phyloP scores from a whole-genome alignment of 441 rosid species.

The Eugenia klotzschiana region DNA sequence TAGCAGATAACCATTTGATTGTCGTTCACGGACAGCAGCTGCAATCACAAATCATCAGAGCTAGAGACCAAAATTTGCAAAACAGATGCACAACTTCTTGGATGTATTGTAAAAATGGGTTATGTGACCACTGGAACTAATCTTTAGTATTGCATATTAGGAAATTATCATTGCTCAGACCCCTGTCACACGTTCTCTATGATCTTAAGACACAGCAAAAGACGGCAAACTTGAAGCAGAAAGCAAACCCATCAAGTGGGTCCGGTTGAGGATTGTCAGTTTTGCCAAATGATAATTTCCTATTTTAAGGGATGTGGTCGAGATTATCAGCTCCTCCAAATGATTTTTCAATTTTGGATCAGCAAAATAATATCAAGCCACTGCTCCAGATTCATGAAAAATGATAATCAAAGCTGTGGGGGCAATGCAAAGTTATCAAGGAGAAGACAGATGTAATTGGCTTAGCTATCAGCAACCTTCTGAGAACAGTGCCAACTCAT shows the following conservation, averaged over 20 bases:
- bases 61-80: neutral
- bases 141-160: neutral
- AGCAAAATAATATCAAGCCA: neutral
- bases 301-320: neutral
- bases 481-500: neutral
- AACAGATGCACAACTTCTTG: neutral
- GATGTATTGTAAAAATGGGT: neutral
- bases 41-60: neutral
- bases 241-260: neutral
- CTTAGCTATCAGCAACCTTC: neutral
- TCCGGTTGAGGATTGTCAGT: neutral
- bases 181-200: neutral
- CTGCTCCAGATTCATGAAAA: neutral
- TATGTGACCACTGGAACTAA: neutral
- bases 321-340: neutral
- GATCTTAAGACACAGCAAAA: neutral
- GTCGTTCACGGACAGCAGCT: slow-evolving; percentile 51
- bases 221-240: neutral
- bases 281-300: neutral
- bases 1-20: slow-evolving; percentile 87
- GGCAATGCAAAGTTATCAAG: neutral
- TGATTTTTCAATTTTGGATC: neutral
- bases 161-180: neutral
- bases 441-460: neutral
- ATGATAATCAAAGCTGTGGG: neutral